phyloP scores from a whole-genome alignment of 2,329 filamentous ascomycete species.

The Trichoderma atroviride region DNA sequence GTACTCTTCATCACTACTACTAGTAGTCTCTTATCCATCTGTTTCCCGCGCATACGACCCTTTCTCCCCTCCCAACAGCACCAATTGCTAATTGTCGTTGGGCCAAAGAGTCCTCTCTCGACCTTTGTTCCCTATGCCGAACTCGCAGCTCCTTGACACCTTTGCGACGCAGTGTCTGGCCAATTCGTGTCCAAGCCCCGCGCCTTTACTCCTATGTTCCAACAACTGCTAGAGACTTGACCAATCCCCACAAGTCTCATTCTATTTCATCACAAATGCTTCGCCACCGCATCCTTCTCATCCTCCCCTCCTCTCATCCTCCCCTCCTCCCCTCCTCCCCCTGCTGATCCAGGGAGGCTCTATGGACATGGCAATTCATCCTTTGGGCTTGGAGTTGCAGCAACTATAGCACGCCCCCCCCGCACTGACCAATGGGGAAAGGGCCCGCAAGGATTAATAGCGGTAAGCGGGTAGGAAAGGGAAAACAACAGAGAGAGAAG shows the following conservation, averaged over 20 bases:
- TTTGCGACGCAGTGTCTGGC: neutral
- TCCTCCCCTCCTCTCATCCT: neutral
- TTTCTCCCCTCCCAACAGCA: neutral
- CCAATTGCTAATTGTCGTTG: neutral
- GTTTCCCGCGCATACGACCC: neutral
- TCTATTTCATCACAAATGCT: neutral
- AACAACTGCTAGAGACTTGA: neutral
- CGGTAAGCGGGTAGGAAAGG: neutral
- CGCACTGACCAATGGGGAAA: neutral
- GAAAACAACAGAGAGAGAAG: neutral
- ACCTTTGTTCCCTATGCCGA: neutral
- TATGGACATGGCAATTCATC: neutral
- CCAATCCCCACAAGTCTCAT: neutral
- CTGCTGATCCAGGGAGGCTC: neutral
- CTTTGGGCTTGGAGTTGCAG: neutral
- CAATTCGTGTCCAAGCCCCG: neutral
- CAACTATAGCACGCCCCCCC: neutral
- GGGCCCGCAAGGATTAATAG: neutral
- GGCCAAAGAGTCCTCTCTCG: neutral
- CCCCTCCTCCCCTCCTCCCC: no score
- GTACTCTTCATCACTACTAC: neutral
- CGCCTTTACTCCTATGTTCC: neutral
- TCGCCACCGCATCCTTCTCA: neutral
- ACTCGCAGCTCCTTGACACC: neutral
- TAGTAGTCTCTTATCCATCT: neutral